phyloP scores from a whole-genome alignment of 345 rosid species.

The Aquilaria malaccensis region DNA sequence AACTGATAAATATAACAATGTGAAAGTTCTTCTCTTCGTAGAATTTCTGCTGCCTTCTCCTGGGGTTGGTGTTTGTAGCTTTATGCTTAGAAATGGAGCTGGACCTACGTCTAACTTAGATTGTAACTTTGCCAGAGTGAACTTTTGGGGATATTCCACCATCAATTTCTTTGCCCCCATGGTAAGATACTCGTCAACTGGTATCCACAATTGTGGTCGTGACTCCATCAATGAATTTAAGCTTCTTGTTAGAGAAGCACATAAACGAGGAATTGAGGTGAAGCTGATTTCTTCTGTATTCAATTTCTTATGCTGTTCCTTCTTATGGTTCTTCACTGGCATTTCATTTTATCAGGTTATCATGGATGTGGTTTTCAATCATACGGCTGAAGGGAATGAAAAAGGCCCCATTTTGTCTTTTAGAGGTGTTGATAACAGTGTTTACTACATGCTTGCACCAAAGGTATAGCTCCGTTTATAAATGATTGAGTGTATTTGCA shows the following conservation, averaged over 20 bases:
- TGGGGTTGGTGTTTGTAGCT: too few relatives aligned
- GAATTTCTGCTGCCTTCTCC: too few relatives aligned
- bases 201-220: constrained; percentile 41
- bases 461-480: constrained; percentile 45
- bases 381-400: constrained; percentile 98
- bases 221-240: constrained; percentile 88
- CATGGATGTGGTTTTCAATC: constrained; percentile 97
- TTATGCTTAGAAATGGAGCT: too few relatives aligned
- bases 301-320: not conserved
- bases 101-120: too few relatives aligned
- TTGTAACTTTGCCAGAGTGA: constrained; percentile 48
- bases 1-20: too few relatives aligned
- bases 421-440: constrained; percentile 88
- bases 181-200: constrained; percentile 81
- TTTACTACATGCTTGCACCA: constrained; percentile 95
- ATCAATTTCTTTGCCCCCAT: constrained; percentile 87
- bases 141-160: constrained; percentile 98
- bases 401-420: constrained; percentile 82
- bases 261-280: constrained; percentile 96
- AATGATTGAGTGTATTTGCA: too few relatives aligned
- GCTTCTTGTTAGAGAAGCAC: constrained; percentile 80
- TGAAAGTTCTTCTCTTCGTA: too few relatives aligned
- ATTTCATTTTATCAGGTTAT: constrained; percentile 52
- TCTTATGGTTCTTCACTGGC: constrained; percentile 15
- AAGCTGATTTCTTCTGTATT: constrained; percentile 14